Evolutionary conservation across 2,329 filamentous ascomycete species (phyloP), one percentile per base, ranked within the genome.

Genomic region (Xylariales sp.): DNA sequence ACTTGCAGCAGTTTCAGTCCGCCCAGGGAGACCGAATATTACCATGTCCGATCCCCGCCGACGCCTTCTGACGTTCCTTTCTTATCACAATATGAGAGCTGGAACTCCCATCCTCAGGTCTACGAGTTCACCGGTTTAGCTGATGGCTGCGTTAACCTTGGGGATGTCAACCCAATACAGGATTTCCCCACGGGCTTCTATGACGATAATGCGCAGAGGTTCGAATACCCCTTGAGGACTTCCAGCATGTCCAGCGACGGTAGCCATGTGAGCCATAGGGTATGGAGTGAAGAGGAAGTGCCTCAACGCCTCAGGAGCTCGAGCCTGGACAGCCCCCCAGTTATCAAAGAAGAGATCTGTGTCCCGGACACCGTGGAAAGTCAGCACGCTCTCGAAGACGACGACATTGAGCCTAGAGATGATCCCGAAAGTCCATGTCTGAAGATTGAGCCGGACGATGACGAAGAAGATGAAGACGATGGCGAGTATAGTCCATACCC

Each of bases 1-100:
- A 77, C 77, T 0, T 79, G 79, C 63, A 79, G 80, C 64, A 80
- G 77, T 59, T 75, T 77, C 28, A 83, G 81, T 45, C 81, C 81
- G 16, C 77, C 75, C 3, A 73, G 79, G 4, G 81, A 83, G n/a
- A 79, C 77, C 62, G 82, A 84, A 58, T 75, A 77, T 30, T 78
- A 76, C 58, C 76, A 77, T 59, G 74, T 77, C 62, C 69, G 74
- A 56, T 75, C 76, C n/a, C 81, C 81, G 9, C 74, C 75, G 34
- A 82, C 82, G 2, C 81, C 81, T 1, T 74, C 77, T 12, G 81
- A 82, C 50, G 72, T 75, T 36, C 62, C 71, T 30, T 54, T 76
- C 18, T 72, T 78, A 53, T 75, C 79, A n/a, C 78, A 78, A 1
- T 79, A 71, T 49, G 78, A 79, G 0, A 68, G 69, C 16, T 77